Percentiles rank a stretch among this genome's conserved stretches.
Conservation (phyloP, 2,329 filamentous ascomycete species). For the Cladophialophora psammophila region DNA sequence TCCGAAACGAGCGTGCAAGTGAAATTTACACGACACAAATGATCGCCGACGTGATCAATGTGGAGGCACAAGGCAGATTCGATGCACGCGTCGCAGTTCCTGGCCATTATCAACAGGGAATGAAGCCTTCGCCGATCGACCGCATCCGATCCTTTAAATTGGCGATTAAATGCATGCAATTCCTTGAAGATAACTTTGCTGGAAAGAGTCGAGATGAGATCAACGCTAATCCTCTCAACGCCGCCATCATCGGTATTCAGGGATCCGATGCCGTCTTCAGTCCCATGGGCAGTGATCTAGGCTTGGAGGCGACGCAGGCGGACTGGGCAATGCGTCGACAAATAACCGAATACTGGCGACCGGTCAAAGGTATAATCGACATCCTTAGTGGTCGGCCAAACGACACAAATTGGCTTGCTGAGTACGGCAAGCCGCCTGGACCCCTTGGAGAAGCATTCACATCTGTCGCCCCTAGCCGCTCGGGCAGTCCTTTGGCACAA, state of each 20-base stretch:
- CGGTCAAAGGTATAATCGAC: constrained; percentile 80
- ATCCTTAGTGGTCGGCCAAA: constrained; percentile 76
- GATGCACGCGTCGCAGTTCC: constrained; percentile 91
- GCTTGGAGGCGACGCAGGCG: constrained; percentile 82
- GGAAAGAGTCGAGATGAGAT: constrained; percentile 72
- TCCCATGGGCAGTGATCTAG: constrained; percentile 68
- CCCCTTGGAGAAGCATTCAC: neutral
- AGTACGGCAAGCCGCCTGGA: constrained; percentile 33
- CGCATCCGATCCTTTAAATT: constrained; percentile 89
- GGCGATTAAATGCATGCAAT: constrained; percentile 92
- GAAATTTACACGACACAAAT: constrained; percentile 92
- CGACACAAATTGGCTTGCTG: constrained; percentile 39
- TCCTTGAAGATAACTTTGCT: constrained; percentile 76
- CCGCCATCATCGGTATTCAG: constrained; percentile 88
- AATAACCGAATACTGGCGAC: constrained; percentile 83
- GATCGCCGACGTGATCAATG: constrained; percentile 93
- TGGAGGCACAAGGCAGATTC: constrained; percentile 89
- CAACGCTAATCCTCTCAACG: constrained; percentile 74
- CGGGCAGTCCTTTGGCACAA: neutral
- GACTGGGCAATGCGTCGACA: constrained; percentile 93
- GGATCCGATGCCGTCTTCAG: constrained; percentile 89
- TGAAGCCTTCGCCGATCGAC: constrained; percentile 94
- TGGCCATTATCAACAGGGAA: constrained; percentile 93
- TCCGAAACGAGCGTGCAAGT: constrained; percentile 93
- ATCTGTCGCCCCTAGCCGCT: neutral